phyloP scores from a whole-genome alignment of 768 basidiomycete species.

The Hortiboletus flavorubellus region DNA sequence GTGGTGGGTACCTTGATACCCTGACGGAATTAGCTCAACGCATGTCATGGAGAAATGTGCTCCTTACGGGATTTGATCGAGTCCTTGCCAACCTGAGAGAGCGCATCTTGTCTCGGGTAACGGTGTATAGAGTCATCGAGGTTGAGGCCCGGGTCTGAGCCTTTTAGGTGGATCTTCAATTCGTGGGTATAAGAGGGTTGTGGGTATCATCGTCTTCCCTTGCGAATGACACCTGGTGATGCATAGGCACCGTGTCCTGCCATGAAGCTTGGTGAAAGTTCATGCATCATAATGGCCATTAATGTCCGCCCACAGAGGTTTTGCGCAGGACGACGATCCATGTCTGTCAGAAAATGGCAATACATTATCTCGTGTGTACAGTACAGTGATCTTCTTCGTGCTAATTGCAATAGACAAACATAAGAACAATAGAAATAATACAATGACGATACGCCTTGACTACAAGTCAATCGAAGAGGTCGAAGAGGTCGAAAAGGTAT shows the following conservation, averaged over 20 bases:
- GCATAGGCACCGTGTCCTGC: neutral
- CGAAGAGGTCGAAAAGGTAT: slow-evolving; percentile 11
- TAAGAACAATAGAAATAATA: neutral
- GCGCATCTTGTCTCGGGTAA: slow-evolving; percentile 7
- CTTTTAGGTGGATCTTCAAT: neutral
- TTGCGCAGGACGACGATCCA: neutral
- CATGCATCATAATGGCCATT: neutral
- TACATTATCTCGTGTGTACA: neutral
- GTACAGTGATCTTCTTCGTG: neutral
- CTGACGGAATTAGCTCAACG: neutral
- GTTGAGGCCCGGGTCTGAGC: neutral
- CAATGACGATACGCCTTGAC: neutral
- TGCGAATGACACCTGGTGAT: slow-evolving; percentile 10
- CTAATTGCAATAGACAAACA: slow-evolving; percentile 6
- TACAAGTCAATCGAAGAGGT: slow-evolving; percentile 10
- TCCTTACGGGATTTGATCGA: slow-evolving; percentile 10
- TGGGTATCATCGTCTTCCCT: slow-evolving; percentile 7
- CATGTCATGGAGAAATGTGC: neutral
- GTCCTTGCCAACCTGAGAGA: neutral
- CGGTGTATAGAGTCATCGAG: slow-evolving; percentile 2
- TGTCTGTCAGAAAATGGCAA: neutral
- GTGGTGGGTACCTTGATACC: slow-evolving; percentile 4
- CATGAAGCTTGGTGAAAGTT: neutral
- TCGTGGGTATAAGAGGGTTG: slow-evolving; percentile 10
- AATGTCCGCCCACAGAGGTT: slow-evolving; percentile 10